These are phyloP conservation scores for Aquilaria malaccensis DNA, from an alignment of 345 rosid genomes.

Conservation along the genomic window DNA sequence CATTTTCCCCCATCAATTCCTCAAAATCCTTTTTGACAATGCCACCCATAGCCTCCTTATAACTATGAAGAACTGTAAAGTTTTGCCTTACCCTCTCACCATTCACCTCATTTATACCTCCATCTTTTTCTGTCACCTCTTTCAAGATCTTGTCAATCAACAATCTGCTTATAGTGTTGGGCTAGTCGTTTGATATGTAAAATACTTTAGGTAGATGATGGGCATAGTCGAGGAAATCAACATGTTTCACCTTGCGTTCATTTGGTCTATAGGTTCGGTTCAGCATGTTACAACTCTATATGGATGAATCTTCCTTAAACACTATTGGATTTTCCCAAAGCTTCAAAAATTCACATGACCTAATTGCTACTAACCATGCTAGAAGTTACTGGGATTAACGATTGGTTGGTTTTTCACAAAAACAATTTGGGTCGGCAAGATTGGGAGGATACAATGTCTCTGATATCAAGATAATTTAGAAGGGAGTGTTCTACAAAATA, in stretches of 20 bases:
- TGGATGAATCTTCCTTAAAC: no score
- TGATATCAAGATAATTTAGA: no score
- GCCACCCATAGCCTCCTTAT: neutral
- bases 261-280: constrained; percentile 24
- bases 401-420: constrained; percentile 31
- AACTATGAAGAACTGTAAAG: neutral
- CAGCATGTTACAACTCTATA: no score
- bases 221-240: neutral
- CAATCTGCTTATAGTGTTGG: neutral
- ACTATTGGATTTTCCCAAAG: neutral
- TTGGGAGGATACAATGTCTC: no score
- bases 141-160: neutral
- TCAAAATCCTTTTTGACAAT: neutral
- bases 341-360: constrained; percentile 19
- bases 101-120: no score
- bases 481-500: no score
- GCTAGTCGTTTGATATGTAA: neutral
- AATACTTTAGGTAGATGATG: neutral
- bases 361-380: no score
- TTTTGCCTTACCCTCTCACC: neutral
- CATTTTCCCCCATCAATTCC: neutral
- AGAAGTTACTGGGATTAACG: constrained; percentile 31
- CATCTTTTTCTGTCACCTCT: neutral
- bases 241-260: neutral
- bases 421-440: constrained; percentile 5